These are phyloP conservation scores for Teratosphaeria zuluensis DNA, from an alignment of 2,329 filamentous ascomycete species.

Conservation along the genomic window DNA sequence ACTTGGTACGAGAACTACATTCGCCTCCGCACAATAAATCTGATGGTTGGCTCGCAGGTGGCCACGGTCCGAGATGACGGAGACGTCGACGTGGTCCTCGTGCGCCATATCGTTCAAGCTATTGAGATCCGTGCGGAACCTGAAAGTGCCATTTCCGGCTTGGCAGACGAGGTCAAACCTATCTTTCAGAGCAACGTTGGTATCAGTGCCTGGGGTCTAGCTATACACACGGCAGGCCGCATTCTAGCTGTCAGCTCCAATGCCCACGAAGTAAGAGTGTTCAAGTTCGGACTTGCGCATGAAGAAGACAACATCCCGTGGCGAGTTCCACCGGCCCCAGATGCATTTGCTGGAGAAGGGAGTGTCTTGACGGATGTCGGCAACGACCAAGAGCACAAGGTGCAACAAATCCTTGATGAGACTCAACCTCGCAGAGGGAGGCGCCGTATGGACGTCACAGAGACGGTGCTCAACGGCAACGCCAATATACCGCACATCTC, in stretches of 20 bases:
- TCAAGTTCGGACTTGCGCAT: constrained; percentile 47
- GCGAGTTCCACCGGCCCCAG: not conserved
- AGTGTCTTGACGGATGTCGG: not conserved
- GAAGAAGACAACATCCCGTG: constrained; percentile 5
- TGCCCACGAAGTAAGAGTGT: constrained; percentile 47
- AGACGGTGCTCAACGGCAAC: constrained; percentile 20
- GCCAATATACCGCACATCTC: constrained; percentile 49
- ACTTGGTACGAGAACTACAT: not conserved
- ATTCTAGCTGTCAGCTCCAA: constrained; percentile 83
- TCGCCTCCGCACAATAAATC: not conserved
- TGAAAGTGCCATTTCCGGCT: constrained; percentile 12
- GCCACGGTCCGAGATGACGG: constrained; percentile 51
- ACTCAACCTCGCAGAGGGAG: constrained; percentile 1
- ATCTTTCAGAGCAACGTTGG: constrained; percentile 73
- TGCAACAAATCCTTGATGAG: not conserved
- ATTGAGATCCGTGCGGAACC: constrained; percentile 25
- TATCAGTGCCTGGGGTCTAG: constrained; percentile 77
- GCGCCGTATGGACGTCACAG: constrained; percentile 18
- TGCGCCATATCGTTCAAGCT: constrained; percentile 25
- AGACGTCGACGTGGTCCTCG: constrained; percentile 36
- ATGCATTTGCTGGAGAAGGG: not conserved
- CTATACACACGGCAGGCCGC: constrained; percentile 70
- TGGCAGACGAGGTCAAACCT: constrained; percentile 36
- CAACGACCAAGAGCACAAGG: not conserved
- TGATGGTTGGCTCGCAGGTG: constrained; percentile 12